Evolutionary conservation across 768 basidiomycete species (phyloP), one percentile per base, ranked within the genome.

Genomic region (Boletus eberwhitei): DNA sequence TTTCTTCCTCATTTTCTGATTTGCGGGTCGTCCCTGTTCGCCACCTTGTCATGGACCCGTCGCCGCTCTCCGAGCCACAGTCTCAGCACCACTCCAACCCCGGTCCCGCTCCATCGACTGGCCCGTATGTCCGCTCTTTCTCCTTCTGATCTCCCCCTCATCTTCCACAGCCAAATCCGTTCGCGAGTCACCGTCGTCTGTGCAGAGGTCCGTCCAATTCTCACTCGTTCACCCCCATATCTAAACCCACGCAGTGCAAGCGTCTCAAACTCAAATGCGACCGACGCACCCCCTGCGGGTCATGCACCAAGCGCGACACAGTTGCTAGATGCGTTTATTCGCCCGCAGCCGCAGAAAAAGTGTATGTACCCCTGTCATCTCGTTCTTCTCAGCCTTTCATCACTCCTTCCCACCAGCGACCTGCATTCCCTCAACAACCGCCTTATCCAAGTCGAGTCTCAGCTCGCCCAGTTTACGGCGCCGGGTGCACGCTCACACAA

Each of bases 261-360:
- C 88, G 90, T 5, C 78, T 93, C 50, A 93, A 93, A 63, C 79
- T 93, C 50, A 90, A 86, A 74, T 93, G 90, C 65, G 90, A 93
- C 72, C 76, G 90, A 37, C 80, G 85, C 21, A 82, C 78, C 3
- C 90, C 90, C 0, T 93, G 90, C 59, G 82, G 83, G 1, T 85
- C 84, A 26, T 93, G 91, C 61, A 78, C 83, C 17, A 92, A 92
- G 66, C 85, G 90, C 57, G 86, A 89, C 64, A 89, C 87, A 0
- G 79, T 87, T 12, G 73, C 75, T 4, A 77, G 87, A 60, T 91
- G 89, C 62, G 77, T 86, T 6, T 91, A 91, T 67, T 88, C 89
- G 0, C 83, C 87, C 22, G 89, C 87, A 16, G 90, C 90, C 0
- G 85, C 88, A 17, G 90, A 93, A 74, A 93, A 92, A 80, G 85